Conservation (phyloP, 164 flowering plant species). For the Stephania japonica region DNA sequence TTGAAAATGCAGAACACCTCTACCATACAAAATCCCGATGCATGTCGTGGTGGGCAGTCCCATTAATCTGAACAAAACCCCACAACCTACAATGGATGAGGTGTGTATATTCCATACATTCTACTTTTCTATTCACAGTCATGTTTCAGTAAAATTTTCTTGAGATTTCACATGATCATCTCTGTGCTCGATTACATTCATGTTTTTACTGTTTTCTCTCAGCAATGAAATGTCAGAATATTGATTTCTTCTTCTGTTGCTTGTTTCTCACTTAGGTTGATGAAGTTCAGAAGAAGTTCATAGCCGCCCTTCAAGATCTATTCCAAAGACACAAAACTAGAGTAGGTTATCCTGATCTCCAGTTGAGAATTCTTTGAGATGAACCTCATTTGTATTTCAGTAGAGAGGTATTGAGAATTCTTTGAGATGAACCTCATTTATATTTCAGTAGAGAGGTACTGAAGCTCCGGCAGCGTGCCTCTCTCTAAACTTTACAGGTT, state of each 20-base stretch:
- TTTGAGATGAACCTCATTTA: conserved; percentile 26
- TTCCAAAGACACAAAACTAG: conserved; percentile 68
- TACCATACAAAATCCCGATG: conserved; percentile 61
- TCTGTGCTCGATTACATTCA: neutral
- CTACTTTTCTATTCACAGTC: neutral
- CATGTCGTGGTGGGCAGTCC: conserved; percentile 85
- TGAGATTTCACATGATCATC: too few relatives aligned
- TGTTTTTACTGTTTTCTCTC: neutral
- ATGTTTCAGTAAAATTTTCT: neutral
- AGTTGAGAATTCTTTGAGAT: conserved; percentile 52
- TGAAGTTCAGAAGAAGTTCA: conserved; percentile 52
- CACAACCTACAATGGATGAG: conserved; percentile 74
- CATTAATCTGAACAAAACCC: conserved; percentile 54
- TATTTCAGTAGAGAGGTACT: neutral
- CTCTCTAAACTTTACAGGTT: neutral
- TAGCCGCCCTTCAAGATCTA: conserved; percentile 53
- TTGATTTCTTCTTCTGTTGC: neutral
- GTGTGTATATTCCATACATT: conserved; percentile 23
- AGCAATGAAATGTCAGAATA: neutral
- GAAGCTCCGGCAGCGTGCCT: neutral
- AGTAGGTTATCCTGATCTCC: conserved; percentile 52
- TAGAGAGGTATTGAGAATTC: conserved; percentile 52
- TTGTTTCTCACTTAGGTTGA: conserved; percentile 34
- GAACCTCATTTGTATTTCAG: neutral
- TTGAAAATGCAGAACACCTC: conserved; percentile 43